Percentiles rank a stretch among this genome's conserved stretches.
Conservation (phyloP, 2,329 filamentous ascomycete genomes). For the Colletotrichum lindemuthianum region DNA sequence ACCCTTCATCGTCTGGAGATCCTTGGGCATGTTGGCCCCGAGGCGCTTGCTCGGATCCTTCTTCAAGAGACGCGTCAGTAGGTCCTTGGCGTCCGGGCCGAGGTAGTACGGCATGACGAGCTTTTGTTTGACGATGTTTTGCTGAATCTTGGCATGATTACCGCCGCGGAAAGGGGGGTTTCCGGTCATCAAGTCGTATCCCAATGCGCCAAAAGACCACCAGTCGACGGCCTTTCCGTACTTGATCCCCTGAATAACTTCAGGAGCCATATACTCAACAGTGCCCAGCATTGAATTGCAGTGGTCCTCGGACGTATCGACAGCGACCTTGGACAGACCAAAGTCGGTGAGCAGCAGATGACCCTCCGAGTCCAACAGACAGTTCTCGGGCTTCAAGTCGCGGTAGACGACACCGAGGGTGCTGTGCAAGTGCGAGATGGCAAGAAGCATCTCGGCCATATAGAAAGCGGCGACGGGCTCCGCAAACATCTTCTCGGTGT, state of each 20-base stretch:
- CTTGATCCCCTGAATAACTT: constrained; percentile 86
- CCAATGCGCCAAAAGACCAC: constrained; percentile 97
- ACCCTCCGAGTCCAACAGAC: constrained; percentile 88
- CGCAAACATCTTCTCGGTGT: constrained; percentile 92
- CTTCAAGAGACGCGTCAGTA: constrained; percentile 87
- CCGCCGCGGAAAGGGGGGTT: constrained; percentile 89
- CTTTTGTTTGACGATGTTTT: constrained; percentile 96
- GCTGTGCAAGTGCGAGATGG: constrained; percentile 90
- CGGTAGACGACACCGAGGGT: constrained; percentile 95
- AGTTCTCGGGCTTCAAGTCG: constrained; percentile 98
- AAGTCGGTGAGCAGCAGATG: constrained; percentile 97
- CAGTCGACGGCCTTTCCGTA: constrained; percentile 97
- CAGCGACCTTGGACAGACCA: constrained; percentile 92
- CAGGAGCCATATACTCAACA: constrained; percentile 98
- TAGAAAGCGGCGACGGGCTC: constrained; percentile 94
- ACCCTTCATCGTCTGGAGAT: constrained; percentile 84
- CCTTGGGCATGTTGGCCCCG: constrained; percentile 88
- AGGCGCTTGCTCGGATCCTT: constrained; percentile 94
- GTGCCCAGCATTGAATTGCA: constrained; percentile 95
- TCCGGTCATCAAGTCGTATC: constrained; percentile 92
- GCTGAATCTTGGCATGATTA: constrained; percentile 94
- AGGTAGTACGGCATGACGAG: constrained; percentile 89
- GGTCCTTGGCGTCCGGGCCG: constrained; percentile 89
- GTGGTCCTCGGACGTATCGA: constrained; percentile 67
- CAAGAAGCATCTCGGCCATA: constrained; percentile 97